These are phyloP conservation scores for Berberis vulgaris DNA, from an alignment of 164 flowering plant genomes.

Conservation along the genomic window DNA sequence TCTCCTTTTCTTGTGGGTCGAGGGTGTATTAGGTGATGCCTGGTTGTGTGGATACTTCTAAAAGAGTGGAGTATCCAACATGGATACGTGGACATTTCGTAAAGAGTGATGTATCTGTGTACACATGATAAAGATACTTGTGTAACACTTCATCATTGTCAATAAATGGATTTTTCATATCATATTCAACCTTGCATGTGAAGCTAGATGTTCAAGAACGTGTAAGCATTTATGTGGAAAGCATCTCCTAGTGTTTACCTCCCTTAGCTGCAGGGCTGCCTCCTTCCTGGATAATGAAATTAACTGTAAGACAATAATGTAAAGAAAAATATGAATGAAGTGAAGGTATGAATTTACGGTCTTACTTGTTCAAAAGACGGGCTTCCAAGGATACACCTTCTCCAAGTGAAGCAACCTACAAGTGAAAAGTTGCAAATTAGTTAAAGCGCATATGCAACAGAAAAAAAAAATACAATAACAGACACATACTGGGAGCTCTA, in stretches of 20 bases:
- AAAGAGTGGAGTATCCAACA: too few relatives aligned
- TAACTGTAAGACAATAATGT: conserved; percentile 8
- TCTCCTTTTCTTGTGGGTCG: too few relatives aligned
- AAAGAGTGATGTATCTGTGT: too few relatives aligned
- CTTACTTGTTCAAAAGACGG: conserved; percentile 76
- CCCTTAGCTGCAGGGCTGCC: conserved; percentile 77
- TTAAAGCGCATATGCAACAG: neutral
- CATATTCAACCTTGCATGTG: neutral
- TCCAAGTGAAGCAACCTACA: conserved; percentile 72
- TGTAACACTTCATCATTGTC: too few relatives aligned
- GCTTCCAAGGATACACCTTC: conserved; percentile 86
- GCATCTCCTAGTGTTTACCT: conserved; percentile 35
- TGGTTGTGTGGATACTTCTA: too few relatives aligned
- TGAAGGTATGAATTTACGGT: conserved; percentile 2
- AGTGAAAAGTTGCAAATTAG: neutral
- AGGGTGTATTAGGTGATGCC: too few relatives aligned
- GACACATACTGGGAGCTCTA: neutral
- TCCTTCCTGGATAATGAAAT: conserved; percentile 56
- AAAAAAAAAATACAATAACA: neutral
- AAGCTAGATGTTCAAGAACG: neutral
- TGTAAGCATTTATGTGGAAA: neutral
- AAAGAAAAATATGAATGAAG: conserved; percentile 2
- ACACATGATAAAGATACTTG: too few relatives aligned
- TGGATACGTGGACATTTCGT: too few relatives aligned
- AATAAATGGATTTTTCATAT: neutral